Conservation (phyloP, 305 asterid genomes). For the Fraxinus nigra region DNA sequence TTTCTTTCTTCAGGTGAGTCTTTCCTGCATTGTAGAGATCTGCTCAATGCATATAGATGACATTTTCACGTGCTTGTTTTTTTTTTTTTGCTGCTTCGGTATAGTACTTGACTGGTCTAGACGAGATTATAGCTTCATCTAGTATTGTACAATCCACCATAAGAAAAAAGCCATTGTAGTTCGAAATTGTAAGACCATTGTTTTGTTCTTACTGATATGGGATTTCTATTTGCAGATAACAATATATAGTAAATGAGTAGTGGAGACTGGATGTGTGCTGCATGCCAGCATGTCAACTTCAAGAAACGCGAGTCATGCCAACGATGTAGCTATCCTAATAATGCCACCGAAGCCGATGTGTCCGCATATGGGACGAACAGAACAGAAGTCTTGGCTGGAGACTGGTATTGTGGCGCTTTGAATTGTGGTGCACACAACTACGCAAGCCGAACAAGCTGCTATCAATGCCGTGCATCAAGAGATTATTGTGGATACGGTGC, state of each 20-base stretch:
- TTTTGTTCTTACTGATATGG: neutral
- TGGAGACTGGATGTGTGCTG: constrained; percentile 58
- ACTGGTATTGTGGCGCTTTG: constrained; percentile 44
- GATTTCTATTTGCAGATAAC: neutral
- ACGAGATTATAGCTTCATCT: neutral
- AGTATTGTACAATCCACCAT: neutral
- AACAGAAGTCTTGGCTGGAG: constrained; percentile 48
- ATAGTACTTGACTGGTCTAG: neutral
- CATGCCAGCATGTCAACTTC: constrained; percentile 50
- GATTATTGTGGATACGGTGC: constrained; percentile 28
- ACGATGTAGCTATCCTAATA: constrained; percentile 44
- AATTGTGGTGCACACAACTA: constrained; percentile 47
- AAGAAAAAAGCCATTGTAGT: neutral
- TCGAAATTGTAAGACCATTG: neutral
- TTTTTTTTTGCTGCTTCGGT: neutral
- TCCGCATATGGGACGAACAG: constrained; percentile 32
- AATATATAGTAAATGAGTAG: constrained; percentile 33
- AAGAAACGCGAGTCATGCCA: constrained; percentile 49
- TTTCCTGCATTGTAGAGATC: neutral
- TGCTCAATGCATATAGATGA: neutral
- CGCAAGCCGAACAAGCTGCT: constrained; percentile 49
- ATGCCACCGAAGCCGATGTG: constrained; percentile 31
- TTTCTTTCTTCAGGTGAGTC: constrained; percentile 18
- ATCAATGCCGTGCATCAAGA: constrained; percentile 36
- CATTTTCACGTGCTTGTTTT: neutral